These are phyloP conservation scores for Raddia guianensis DNA, from an alignment of 176 grass and related monocot genomes.

Conservation along the genomic window DNA sequence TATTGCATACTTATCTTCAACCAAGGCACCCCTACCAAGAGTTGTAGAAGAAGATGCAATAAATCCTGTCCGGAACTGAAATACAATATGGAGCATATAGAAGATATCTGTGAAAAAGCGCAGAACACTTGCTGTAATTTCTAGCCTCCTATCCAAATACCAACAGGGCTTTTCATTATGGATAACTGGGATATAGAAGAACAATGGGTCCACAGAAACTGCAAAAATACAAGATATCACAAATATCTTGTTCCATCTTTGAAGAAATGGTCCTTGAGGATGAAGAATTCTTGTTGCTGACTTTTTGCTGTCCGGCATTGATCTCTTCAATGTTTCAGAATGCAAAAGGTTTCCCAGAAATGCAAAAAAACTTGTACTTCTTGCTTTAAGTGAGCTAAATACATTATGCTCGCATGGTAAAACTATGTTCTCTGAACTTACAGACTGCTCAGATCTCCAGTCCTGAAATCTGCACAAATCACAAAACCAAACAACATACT, in stretches of 20 bases:
- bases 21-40: slow-evolving; percentile 76
- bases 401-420: slow-evolving; percentile 45
- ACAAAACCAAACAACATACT: slow-evolving; percentile 26
- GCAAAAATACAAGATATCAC: slow-evolving; percentile 86
- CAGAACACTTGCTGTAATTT: slow-evolving; percentile 70
- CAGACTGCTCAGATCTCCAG: slow-evolving; percentile 70
- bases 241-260: slow-evolving; percentile 98
- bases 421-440: slow-evolving; percentile 61
- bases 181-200: slow-evolving; percentile 88
- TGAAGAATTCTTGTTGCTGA: slow-evolving; percentile 55
- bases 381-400: slow-evolving; percentile 50
- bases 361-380: slow-evolving; percentile 44
- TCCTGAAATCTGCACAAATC: slow-evolving; percentile 73
- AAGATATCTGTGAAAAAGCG: slow-evolving; percentile 86
- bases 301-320: slow-evolving; percentile 45
- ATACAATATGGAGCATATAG: slow-evolving; percentile 86
- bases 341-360: slow-evolving; percentile 57
- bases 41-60: slow-evolving; percentile 72
- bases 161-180: slow-evolving; percentile 51
- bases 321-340: slow-evolving; percentile 46
- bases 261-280: slow-evolving; percentile 89
- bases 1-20: slow-evolving; percentile 66
- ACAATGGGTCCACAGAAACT: slow-evolving; percentile 86
- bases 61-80: slow-evolving; percentile 90
- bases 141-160: slow-evolving; percentile 70